phyloP scores from a whole-genome alignment of 257 asterid species.

The Euphrasia confusa region DNA sequence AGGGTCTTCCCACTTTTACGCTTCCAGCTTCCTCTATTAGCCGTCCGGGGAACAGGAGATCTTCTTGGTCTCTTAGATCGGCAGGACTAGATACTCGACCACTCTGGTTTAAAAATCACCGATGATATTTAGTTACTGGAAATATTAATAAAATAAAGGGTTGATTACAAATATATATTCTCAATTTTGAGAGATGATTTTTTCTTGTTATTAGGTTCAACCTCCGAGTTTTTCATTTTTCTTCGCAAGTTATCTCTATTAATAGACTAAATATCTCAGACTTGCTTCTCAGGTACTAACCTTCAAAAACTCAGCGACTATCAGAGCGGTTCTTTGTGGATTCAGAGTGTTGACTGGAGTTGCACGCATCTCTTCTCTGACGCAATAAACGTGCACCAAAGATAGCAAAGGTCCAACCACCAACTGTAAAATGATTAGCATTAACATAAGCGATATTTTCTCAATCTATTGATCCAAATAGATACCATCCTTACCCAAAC shows the following conservation, averaged over 20 bases:
- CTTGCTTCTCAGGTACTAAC: slow-evolving; percentile 32
- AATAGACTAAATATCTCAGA: not conserved
- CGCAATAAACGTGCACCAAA: slow-evolving; percentile 64
- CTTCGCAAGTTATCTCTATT: not conserved
- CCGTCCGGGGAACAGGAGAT: slow-evolving; percentile 78
- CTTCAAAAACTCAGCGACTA: slow-evolving; percentile 79
- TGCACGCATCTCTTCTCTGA: slow-evolving; percentile 88
- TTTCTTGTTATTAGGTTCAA: not conserved
- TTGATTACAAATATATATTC: not conserved
- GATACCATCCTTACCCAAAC: too few species aligned
- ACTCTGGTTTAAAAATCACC: slow-evolving; percentile 37
- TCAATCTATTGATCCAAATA: not conserved
- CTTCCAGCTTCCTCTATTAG: slow-evolving; percentile 83
- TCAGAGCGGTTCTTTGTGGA: slow-evolving; percentile 93
- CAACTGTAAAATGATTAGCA: slow-evolving; percentile 48
- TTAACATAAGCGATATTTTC: slow-evolving; percentile 8
- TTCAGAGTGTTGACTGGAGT: slow-evolving; percentile 92
- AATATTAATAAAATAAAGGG: not conserved
- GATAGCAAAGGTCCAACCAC: slow-evolving; percentile 80
- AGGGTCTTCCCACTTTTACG: slow-evolving; percentile 71
- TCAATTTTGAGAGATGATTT: not conserved
- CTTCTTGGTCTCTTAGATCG: slow-evolving; percentile 79
- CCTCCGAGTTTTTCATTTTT: not conserved
- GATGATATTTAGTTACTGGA: slow-evolving; percentile 5
- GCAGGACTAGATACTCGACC: slow-evolving; percentile 84